Evolutionary conservation across 2,329 filamentous ascomycete genomes (phyloP).

Genomic region (Scortechinia acanthostroma): DNA sequence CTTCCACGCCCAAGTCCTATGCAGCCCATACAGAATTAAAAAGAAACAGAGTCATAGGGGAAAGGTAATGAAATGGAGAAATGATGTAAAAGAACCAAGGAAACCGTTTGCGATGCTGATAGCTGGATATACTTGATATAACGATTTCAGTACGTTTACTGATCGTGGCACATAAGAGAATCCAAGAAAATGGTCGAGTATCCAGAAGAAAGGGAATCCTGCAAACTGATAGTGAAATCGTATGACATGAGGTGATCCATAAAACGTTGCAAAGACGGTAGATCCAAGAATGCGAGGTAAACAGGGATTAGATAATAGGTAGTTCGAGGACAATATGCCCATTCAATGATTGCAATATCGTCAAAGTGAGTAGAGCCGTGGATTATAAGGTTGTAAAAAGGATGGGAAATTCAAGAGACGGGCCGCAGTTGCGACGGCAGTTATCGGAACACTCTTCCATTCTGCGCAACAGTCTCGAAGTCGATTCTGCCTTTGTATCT

Average conservation of each 20-base stretch:
- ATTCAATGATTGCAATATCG: neutral
- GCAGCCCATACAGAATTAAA: neutral
- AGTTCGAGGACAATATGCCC: neutral
- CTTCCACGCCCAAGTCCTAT: neutral
- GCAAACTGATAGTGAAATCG: neutral
- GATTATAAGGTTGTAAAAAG: neutral
- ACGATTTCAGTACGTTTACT: neutral
- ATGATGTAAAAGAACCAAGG: neutral
- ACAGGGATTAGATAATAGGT: neutral
- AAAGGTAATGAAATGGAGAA: neutral
- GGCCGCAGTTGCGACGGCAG: neutral
- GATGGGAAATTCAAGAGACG: neutral
- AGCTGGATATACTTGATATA: too few species aligned
- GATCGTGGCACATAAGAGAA: neutral
- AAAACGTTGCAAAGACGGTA: neutral
- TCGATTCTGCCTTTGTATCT: slow-evolving; percentile 4
- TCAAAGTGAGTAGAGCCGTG: neutral
- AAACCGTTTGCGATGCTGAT: neutral
- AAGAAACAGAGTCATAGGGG: neutral
- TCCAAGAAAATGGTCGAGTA: too few species aligned
- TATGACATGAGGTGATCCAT: too few species aligned
- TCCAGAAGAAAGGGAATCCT: too few species aligned
- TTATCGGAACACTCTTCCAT: neutral
- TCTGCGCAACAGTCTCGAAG: neutral
- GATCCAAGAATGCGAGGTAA: neutral